phyloP scores from a whole-genome alignment of 371 early-diverging fungal genomes.

The Conidiobolus incongruus region DNA sequence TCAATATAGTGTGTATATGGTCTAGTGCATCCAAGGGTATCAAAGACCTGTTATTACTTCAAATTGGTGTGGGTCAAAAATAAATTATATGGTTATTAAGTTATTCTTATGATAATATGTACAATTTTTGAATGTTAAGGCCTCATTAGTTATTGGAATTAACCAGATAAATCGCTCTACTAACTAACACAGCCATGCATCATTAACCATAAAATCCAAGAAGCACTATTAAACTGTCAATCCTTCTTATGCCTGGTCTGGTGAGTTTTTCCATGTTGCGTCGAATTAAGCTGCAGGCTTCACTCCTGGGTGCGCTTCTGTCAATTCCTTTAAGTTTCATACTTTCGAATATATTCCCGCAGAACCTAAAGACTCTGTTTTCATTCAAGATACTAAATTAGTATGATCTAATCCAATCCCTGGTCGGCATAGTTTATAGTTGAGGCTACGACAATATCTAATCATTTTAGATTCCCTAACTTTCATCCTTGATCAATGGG shows the following conservation, averaged over 20 bases:
- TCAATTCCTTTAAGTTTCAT: conserved; percentile 17
- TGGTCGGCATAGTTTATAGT: conserved; percentile 54
- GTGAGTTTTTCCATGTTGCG: conserved; percentile 16
- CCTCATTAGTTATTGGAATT: conserved; percentile 46
- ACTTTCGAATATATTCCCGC: conserved; percentile 29
- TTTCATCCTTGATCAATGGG: conserved; percentile 52
- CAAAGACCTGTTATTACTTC: conserved; percentile 49
- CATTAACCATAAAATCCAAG: conserved; percentile 16
- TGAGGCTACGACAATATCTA: conserved; percentile 51
- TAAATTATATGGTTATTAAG: conserved; percentile 32
- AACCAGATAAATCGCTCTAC: conserved; percentile 40
- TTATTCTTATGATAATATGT: no score
- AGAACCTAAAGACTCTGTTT: conserved; percentile 34
- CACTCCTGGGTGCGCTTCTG: conserved; percentile 16
- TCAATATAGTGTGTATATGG: conserved; percentile 55
- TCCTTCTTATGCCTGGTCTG: conserved; percentile 20
- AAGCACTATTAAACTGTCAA: conserved; percentile 17
- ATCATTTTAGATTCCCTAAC: conserved; percentile 51
- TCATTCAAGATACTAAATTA: conserved; percentile 23
- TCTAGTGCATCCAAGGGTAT: conserved; percentile 55
- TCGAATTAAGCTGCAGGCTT: conserved; percentile 15
- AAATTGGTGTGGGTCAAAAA: conserved; percentile 28
- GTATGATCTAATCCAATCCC: conserved; percentile 14
- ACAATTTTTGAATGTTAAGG: conserved; percentile 22
- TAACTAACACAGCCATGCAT: conserved; percentile 25